phyloP scores from a whole-genome alignment of 2,329 filamentous ascomycete species.

The Cladobotryum protrusum region DNA sequence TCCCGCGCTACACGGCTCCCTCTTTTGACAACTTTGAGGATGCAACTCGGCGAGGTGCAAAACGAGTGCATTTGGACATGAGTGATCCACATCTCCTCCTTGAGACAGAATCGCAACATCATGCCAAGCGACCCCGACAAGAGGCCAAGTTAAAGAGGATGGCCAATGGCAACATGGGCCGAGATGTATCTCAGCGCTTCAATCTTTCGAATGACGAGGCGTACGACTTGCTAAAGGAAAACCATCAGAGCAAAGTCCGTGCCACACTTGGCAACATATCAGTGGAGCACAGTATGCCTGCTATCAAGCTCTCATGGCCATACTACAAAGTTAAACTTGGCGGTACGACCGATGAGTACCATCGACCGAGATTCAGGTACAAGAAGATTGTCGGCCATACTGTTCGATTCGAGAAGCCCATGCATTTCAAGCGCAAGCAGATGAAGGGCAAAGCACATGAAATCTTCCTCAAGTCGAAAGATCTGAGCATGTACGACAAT shows the following conservation, averaged over 20 bases:
- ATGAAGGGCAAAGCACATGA: constrained; percentile 75
- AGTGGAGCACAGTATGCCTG: constrained; percentile 92
- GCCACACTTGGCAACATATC: constrained; percentile 84
- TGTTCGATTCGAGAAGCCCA: constrained; percentile 67
- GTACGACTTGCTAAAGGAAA: constrained; percentile 93
- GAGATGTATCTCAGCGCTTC: constrained; percentile 73
- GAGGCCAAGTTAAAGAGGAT: constrained; percentile 58
- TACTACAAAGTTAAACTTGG: constrained; percentile 88
- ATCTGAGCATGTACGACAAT: constrained; percentile 83
- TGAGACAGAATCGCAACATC: constrained; percentile 63
- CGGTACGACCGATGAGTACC: constrained; percentile 71
- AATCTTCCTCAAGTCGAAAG: constrained; percentile 72
- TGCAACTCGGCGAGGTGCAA: constrained; percentile 65
- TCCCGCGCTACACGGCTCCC: constrained; percentile 56
- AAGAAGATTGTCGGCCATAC: constrained; percentile 59
- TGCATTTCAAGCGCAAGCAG: constrained; percentile 71
- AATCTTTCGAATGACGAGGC: constrained; percentile 96
- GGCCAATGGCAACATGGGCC: constrained; percentile 62
- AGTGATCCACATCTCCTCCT: constrained; percentile 84
- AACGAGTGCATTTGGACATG: constrained; percentile 75
- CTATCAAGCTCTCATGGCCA: constrained; percentile 84
- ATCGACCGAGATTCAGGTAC: constrained; percentile 73
- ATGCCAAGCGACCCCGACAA: constrained; percentile 52
- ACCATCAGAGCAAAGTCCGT: constrained; percentile 91
- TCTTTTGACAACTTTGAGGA: constrained; percentile 76